phyloP scores from a whole-genome alignment of 2,329 filamentous ascomycete genomes.

The Mycocentrospora acerina region DNA sequence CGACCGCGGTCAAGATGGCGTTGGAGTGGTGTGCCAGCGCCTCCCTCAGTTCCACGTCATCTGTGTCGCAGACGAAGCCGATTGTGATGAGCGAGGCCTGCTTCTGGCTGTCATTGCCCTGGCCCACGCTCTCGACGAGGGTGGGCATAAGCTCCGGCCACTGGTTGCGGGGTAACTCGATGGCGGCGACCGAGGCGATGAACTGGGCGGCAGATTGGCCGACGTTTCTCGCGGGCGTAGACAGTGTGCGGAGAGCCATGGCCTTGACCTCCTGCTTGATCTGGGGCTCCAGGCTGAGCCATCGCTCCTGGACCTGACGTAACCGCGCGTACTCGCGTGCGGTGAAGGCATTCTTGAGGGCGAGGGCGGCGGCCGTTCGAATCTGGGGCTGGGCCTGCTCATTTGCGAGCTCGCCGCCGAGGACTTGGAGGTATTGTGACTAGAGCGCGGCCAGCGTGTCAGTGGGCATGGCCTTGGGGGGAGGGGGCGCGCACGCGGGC shows the following conservation, averaged over 20 bases:
- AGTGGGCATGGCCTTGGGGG: conserved; percentile 32
- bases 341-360: conserved; percentile 97
- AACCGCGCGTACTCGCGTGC: conserved; percentile 86
- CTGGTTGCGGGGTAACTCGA: conserved; percentile 89
- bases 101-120: conserved; percentile 84
- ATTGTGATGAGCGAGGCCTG: conserved; percentile 94
- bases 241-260: conserved; percentile 83
- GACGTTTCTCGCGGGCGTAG: conserved; percentile 76
- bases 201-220: conserved; percentile 92
- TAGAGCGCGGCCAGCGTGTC: conserved; percentile 45
- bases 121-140: conserved; percentile 89
- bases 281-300: conserved; percentile 78
- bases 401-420: conserved; percentile 92
- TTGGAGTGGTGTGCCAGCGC: conserved; percentile 85
- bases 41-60: conserved; percentile 83
- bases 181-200: conserved; percentile 88
- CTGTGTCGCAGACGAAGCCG: conserved; percentile 96
- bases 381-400: conserved; percentile 80
- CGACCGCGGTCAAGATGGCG: conserved; percentile 94
- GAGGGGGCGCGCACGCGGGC: conserved; percentile 18
- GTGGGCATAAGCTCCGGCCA: conserved; percentile 89
- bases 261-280: conserved; percentile 88
- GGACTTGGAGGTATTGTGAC: conserved; percentile 80
- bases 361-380: conserved; percentile 90
- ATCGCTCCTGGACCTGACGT: conserved; percentile 89